A percentile compares a stretch with the other conserved stretches of the same genome.
These are phyloP conservation scores for Vachellia pachyceras DNA, from an alignment of 306 rosid genomes.

Conservation along the genomic window DNA sequence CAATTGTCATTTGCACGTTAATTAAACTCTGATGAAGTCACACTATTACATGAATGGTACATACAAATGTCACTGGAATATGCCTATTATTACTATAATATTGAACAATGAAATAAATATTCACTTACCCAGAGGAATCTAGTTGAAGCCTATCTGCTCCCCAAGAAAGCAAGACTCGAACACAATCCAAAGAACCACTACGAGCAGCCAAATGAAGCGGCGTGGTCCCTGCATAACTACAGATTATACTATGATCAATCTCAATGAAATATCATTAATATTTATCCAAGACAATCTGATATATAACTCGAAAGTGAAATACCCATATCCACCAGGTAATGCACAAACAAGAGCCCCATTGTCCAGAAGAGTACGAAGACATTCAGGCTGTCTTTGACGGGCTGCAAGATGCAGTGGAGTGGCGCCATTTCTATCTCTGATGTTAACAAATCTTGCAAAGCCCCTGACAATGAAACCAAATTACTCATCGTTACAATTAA, in stretches of 20 bases:
- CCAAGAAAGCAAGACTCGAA: constrained; percentile 84
- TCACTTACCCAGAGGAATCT: constrained; percentile 78
- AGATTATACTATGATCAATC: constrained; percentile 51
- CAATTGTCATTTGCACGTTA: not conserved
- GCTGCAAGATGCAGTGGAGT: constrained; percentile 91
- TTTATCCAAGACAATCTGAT: constrained; percentile 22
- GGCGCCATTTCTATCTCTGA: constrained; percentile 87
- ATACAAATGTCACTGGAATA: not conserved
- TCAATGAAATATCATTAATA: constrained; percentile 25
- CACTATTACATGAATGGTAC: not conserved
- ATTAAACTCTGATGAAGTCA: not conserved
- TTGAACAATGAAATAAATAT: not conserved
- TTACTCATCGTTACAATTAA: constrained; percentile 11
- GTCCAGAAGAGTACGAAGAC: constrained; percentile 70
- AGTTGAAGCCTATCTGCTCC: constrained; percentile 89
- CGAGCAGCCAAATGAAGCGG: constrained; percentile 95
- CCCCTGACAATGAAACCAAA: constrained; percentile 65
- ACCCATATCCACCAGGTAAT: constrained; percentile 83
- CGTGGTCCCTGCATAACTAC: constrained; percentile 79
- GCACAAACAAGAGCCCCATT: constrained; percentile 91
- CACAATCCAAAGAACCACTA: constrained; percentile 81
- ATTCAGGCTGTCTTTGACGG: constrained; percentile 64
- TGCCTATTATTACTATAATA: not conserved
- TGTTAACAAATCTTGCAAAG: constrained; percentile 84
- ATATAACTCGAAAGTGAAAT: constrained; percentile 27